Percentiles rank a stretch among this genome's conserved stretches.
Conservation (phyloP, 2,329 filamentous ascomycete genomes). For the Cladosporium sp. region DNA sequence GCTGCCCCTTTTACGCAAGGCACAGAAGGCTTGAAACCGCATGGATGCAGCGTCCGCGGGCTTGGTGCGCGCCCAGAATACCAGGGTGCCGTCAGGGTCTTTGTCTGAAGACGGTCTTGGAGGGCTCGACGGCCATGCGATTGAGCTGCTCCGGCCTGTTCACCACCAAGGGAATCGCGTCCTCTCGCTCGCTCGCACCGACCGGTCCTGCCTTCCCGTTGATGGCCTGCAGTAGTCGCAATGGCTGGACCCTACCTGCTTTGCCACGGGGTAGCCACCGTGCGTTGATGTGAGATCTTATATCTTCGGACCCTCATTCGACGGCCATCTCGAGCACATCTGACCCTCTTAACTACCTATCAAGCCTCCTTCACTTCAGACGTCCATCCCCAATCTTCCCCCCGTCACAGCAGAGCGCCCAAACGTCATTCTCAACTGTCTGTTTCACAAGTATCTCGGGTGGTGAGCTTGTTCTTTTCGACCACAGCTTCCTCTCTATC, state of each 20-base stretch:
- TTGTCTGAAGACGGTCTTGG: not conserved
- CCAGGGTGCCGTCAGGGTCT: not conserved
- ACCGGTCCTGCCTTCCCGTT: conserved; percentile 1
- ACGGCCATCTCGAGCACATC: not conserved
- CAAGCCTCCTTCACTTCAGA: no score
- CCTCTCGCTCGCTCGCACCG: not conserved
- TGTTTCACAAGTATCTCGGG: no score
- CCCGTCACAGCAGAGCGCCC: no score
- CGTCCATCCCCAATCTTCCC: no score
- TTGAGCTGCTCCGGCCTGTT: not conserved
- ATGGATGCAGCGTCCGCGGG: conserved; percentile 4
- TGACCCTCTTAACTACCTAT: not conserved
- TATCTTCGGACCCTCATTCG: conserved; percentile 6
- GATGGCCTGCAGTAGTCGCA: conserved; percentile 9
- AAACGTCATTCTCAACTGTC: no score
- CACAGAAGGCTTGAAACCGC: not conserved
- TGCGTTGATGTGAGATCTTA: conserved; percentile 2
- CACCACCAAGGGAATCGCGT: not conserved
- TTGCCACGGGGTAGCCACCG: conserved; percentile 7
- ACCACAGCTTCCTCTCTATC: not conserved
- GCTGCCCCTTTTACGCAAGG: not conserved
- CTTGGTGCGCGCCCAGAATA: not conserved
- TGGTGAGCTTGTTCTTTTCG: no score
- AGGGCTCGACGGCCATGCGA: not conserved
- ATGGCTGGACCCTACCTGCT: conserved; percentile 6